Base-by-base conservation (phyloP, 495 filamentous ascomycete genomes). In the Aspergillus carlsbadensis region DNA sequence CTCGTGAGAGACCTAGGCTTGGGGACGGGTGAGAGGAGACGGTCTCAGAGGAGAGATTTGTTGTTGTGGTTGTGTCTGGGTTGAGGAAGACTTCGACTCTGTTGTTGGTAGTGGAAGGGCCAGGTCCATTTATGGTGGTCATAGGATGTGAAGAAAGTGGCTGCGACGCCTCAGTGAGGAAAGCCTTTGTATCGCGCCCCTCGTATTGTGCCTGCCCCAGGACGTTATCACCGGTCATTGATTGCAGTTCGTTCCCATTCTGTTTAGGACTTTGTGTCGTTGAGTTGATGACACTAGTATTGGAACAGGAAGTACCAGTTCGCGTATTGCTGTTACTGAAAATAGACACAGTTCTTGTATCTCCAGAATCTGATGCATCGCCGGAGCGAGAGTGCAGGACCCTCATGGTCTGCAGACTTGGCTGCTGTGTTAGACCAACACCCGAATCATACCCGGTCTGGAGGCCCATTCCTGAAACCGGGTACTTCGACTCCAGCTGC, bases 351-450 rank as follows among this genome's bases (percentile, higher is more conserved):
- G 21, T 8, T 18, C 6, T 24, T 11, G 29, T 42, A 20, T 53
- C 41, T 33, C 49, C 48, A 1, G 53, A 39, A 6, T 62, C 39
- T 15, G 51, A 60, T 3, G 37, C 37, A 4, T 46, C 37, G 3
- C 59, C 53, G 6, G 59, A 61, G 6, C 52, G 57, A 8, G 60
- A 60, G 8, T 58, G 15, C 10, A 52, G 43, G 5, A 31, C 24
- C 13, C 56, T 37, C 61, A 64, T 64, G 2, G 59, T 61, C 48
- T 64, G 58, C 40, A 53, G 47, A 29, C 64, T 64, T 0, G 64
- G 56, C 24, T 63, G 62, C 29, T 58, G 57, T 0, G 58, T 62
- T 10, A 65, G 52, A 0, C 52, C 65, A 17, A 63, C 56, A 5
- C 62, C 62, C 0, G 62, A 65, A 33, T 65, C 62, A 41, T 57